phyloP scores from a whole-genome alignment of 345 rosid species.

The Hibiscus syriacus region DNA sequence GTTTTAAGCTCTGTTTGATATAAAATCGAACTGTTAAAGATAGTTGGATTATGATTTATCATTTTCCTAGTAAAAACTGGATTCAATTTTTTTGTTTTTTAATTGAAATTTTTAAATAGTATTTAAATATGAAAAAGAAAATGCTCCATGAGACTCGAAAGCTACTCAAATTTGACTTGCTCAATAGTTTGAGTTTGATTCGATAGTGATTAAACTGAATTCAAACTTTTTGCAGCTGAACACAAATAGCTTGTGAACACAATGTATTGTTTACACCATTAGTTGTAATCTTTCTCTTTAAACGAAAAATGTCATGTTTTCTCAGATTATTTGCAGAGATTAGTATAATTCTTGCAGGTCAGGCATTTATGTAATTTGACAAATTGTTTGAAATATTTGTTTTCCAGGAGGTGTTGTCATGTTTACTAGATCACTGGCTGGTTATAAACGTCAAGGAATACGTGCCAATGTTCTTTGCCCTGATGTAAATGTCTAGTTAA shows the following conservation, averaged over 20 bases:
- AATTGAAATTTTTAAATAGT: not conserved
- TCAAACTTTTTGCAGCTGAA: not conserved
- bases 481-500: conserved; percentile 47
- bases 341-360: not conserved
- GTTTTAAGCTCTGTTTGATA: not conserved
- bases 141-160: not conserved
- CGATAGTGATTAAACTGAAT: not conserved
- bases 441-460: conserved; percentile 53
- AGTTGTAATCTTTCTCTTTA: not conserved
- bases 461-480: conserved; percentile 95
- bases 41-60: not conserved
- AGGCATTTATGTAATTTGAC: not conserved
- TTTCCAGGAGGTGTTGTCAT: conserved; percentile 66
- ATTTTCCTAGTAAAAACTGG: no score
- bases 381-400: not conserved
- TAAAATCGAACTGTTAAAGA: not conserved
- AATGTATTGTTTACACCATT: not conserved
- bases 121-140: not conserved
- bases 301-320: not conserved
- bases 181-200: not conserved
- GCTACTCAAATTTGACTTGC: not conserved
- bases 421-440: conserved; percentile 75
- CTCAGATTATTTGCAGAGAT: not conserved
- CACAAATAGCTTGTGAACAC: not conserved
- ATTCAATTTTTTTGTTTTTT: not conserved